Conservation (phyloP, 345 rosid genomes). For the Brassica cretica region DNA sequence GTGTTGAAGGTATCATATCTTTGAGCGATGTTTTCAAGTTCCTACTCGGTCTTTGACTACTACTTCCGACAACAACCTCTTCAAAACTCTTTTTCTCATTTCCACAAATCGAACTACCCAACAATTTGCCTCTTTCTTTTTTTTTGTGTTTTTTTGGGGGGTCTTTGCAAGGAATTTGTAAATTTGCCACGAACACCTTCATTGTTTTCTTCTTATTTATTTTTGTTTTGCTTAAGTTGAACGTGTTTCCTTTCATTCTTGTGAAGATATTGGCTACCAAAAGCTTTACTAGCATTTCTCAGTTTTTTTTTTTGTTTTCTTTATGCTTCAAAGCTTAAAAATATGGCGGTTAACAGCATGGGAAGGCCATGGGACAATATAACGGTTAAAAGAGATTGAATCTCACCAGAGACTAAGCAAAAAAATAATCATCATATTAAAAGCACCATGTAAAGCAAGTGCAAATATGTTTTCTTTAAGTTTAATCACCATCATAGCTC, state of each 20-base stretch:
- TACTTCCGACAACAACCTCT: neutral
- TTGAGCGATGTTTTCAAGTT: constrained; percentile 70
- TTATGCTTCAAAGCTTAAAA: neutral
- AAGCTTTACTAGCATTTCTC: constrained; percentile 27
- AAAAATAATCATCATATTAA: neutral
- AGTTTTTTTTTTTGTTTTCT: neutral
- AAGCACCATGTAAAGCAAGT: neutral
- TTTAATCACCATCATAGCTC: neutral
- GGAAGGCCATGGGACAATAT: neutral
- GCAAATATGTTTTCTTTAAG: neutral
- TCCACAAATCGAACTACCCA: constrained; percentile 23
- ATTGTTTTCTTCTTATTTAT: constrained; percentile 28
- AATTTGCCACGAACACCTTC: constrained; percentile 39
- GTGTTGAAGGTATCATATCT: constrained; percentile 81
- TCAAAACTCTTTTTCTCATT: constrained; percentile 17
- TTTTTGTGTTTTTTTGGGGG: neutral
- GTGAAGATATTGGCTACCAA: constrained; percentile 40
- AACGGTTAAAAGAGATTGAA: neutral
- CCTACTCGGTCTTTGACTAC: constrained; percentile 57
- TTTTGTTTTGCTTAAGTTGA: constrained; percentile 37
- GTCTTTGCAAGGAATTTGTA: constrained; percentile 39
- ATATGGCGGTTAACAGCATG: neutral
- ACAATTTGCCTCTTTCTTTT: constrained; percentile 18
- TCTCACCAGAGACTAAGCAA: neutral
- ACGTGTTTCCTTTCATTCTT: constrained; percentile 37